Conservation (phyloP, 768 basidiomycete species). For the Imleria badia region DNA sequence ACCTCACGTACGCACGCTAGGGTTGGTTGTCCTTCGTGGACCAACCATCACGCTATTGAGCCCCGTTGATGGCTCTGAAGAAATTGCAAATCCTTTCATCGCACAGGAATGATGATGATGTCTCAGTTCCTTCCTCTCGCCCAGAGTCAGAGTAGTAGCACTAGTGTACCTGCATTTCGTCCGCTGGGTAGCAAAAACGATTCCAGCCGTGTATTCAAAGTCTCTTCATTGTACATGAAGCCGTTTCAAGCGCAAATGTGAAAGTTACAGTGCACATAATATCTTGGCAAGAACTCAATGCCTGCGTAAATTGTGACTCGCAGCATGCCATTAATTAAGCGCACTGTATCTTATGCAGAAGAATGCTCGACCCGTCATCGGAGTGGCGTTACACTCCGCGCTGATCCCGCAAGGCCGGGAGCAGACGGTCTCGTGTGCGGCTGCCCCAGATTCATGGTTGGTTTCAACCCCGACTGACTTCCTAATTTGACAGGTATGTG, state of each 20-base stretch:
- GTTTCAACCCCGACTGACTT: slow-evolving; percentile 15
- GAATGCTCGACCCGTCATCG: slow-evolving; percentile 17
- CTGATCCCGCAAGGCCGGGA: slow-evolving; percentile 13
- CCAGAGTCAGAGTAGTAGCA: background rate
- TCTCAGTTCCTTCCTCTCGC: background rate
- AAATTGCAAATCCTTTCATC: slow-evolving; percentile 88
- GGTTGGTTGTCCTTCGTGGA: slow-evolving; percentile 87
- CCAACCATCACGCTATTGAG: slow-evolving; percentile 93
- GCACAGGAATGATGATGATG: slow-evolving; percentile 53
- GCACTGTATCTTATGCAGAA: background rate
- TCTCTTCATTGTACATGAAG: slow-evolving; percentile 19
- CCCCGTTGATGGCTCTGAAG: slow-evolving; percentile 93
- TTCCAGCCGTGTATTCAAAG: slow-evolving; percentile 2
- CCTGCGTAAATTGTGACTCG: background rate
- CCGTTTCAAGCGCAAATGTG: slow-evolving; percentile 10
- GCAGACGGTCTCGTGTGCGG: slow-evolving; percentile 12
- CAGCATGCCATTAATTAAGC: background rate
- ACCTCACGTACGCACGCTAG: slow-evolving; percentile 63
- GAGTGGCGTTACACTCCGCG: slow-evolving; percentile 26
- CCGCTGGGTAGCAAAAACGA: background rate
- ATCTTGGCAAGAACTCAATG: background rate
- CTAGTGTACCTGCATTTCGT: background rate
- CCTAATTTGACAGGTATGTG: slow-evolving; percentile 19
- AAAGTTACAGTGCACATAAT: slow-evolving; percentile 13
- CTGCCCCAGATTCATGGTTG: slow-evolving; percentile 10